Conservation (phyloP, 768 basidiomycete species). For the Hypsizygus marmoreus region DNA sequence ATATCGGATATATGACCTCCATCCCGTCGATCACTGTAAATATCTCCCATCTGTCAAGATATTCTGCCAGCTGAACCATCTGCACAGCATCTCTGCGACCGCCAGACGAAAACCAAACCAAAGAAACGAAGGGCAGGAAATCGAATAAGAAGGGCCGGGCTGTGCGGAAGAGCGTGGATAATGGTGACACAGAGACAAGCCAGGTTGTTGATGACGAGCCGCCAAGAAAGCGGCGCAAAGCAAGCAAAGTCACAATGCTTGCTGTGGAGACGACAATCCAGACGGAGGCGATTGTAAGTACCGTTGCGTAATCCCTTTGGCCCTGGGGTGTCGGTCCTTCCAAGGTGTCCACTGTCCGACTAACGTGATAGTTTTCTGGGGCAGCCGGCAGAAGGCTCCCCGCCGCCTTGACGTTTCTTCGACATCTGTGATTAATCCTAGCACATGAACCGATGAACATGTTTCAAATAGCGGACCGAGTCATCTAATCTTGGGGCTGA, state of each 20-base stretch:
- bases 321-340: too few relatives aligned
- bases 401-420: too few relatives aligned
- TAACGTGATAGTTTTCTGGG: too few relatives aligned
- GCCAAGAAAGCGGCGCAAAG: not conserved
- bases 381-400: too few relatives aligned
- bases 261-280: not conserved
- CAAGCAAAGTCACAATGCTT: not conserved
- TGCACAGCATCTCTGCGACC: slow-evolving; percentile 45
- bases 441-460: too few relatives aligned
- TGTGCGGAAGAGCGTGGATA: slow-evolving; percentile 18
- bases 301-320: too few relatives aligned
- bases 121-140: slow-evolving; percentile 46
- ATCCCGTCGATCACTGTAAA: slow-evolving; percentile 62
- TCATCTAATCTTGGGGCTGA: too few relatives aligned
- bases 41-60: slow-evolving; percentile 12
- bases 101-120: slow-evolving; percentile 40
- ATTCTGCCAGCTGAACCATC: not conserved
- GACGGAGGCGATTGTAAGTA: too few relatives aligned
- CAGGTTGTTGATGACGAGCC: not conserved
- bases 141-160: slow-evolving; percentile 41
- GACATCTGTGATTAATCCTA: too few relatives aligned
- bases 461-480: too few relatives aligned
- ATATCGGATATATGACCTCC: slow-evolving; percentile 73
- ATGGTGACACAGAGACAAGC: slow-evolving; percentile 8
- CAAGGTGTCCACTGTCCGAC: too few relatives aligned